Percentiles rank a stretch among this genome's conserved stretches.
phyloP scores from a whole-genome alignment of 768 basidiomycete species.

The Amanita exitialis region DNA sequence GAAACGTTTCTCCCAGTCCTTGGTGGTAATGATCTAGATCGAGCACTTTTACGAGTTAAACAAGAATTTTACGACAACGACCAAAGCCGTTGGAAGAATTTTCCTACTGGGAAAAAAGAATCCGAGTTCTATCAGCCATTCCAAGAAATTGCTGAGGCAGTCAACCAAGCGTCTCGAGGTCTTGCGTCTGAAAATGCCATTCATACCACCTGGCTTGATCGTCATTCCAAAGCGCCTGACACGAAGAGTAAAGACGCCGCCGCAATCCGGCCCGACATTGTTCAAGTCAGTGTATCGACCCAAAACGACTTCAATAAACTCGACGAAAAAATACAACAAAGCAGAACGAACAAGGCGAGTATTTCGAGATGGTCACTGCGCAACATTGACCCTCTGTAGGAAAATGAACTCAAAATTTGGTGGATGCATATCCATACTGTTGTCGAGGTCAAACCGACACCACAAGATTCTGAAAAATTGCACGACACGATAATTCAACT shows the following conservation, averaged over 20 bases:
- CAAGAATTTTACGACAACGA: neutral
- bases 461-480: neutral
- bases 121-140: neutral
- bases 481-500: neutral
- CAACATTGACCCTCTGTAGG: neutral
- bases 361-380: neutral
- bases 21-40: neutral
- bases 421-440: neutral
- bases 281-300: neutral
- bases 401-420: neutral
- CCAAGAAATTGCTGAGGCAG: neutral
- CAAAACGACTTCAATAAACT: neutral
- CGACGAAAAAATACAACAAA: neutral
- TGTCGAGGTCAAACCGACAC: neutral
- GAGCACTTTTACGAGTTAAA: neutral
- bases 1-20: neutral
- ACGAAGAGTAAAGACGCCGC: neutral
- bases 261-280: neutral
- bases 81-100: neutral
- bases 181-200: too few relatives aligned
- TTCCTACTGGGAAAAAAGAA: neutral
- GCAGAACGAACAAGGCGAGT: neutral
- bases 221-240: neutral
- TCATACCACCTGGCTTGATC: neutral
- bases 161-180: neutral